Evolutionary conservation across 176 grass and related monocot genomes (phyloP).

Genomic region (Hordeum vulgare): MorexV3_pseudomolecules_assembly NC_058522.1:587217653-587218152

Average conservation of each 20-base stretch:
- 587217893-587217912: no score
- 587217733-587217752: not conserved
- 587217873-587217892: slow-evolving; percentile 55
- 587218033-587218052: slow-evolving; percentile 91
- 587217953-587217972: not conserved
- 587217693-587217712: not conserved
- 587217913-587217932: not conserved
- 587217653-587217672: not conserved
- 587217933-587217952: not conserved
- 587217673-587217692: not conserved
- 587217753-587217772: slow-evolving; percentile 46
- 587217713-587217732: not conserved
- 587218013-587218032: slow-evolving; percentile 80
- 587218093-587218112: slow-evolving; percentile 45
- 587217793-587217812: slow-evolving; percentile 53
- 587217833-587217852: slow-evolving; percentile 76
- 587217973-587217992: not conserved
- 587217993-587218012: not conserved
- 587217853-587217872: slow-evolving; percentile 55
- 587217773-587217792: slow-evolving; percentile 85
- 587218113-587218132: not conserved
- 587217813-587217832: slow-evolving; percentile 54
- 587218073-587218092: slow-evolving; percentile 59
- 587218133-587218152: slow-evolving; percentile 17
- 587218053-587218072: slow-evolving; percentile 71